phyloP scores from a whole-genome alignment of 78 protist genomes.

The Dictyostelium firmibasis region DNA sequence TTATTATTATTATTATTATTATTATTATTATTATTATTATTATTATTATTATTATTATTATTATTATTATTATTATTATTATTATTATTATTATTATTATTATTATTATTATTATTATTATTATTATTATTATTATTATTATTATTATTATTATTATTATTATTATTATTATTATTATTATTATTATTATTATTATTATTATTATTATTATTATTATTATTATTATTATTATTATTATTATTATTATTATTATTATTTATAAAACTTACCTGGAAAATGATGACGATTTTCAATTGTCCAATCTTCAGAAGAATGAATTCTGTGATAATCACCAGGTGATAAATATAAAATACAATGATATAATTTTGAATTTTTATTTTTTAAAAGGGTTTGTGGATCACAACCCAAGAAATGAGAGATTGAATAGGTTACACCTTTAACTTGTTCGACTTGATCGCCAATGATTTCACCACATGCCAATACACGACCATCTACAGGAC shows the following conservation, averaged over 20 bases:
- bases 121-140: neutral
- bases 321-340: constrained; percentile 92
- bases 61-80: too few relatives aligned
- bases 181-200: neutral
- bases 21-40: too few relatives aligned
- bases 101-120: too few relatives aligned
- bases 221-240: neutral
- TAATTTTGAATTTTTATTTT: constrained; percentile 52
- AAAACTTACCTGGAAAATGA: constrained; percentile 43
- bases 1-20: too few relatives aligned
- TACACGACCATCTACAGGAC: constrained; percentile 87
- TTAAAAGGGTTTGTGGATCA: constrained; percentile 40
- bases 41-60: too few relatives aligned
- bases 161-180: neutral
- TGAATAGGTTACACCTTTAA: constrained; percentile 89
- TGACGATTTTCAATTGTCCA: constrained; percentile 29
- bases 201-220: neutral
- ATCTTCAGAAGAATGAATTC: constrained; percentile 87
- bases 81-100: too few relatives aligned
- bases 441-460: constrained; percentile 80
- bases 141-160: neutral
- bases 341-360: constrained; percentile 86
- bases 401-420: constrained; percentile 78
- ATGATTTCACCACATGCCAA: constrained; percentile 79
- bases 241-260: neutral